Base-by-base conservation (phyloP, 2,329 filamentous ascomycete genomes). In the Berkeleyomyces basicola region DNA sequence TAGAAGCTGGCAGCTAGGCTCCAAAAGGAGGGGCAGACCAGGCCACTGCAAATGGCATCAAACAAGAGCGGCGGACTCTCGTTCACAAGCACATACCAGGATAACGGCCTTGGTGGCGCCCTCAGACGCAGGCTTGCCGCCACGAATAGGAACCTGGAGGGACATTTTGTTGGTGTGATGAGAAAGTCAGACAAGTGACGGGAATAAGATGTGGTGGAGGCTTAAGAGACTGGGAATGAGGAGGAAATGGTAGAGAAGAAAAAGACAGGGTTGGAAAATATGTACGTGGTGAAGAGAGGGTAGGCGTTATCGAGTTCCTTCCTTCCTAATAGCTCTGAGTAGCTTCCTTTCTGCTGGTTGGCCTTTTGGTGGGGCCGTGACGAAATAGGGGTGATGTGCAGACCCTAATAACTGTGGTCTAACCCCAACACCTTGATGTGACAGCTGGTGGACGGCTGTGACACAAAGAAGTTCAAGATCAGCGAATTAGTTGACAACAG, bases 31-130 rank as follows among this genome's bases (percentile, higher is more conserved):
- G 51, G 40, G 40, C 14, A 58, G 46, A 40, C 4, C 6, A 31
- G 36, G 16, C 44, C 16, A 16, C 14, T 14, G 33, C 37, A 39
- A 10, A 7, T 11, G 23, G 14, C 16, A 33, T 53, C 43, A 55
- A 39, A 16, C 23, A 55, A 55, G 1, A 23, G 23, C 23, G 23
- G 23, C 23, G 23, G 23, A 2, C 23, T 23, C 23, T 23, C 7
- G 58, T 57, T 43, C 36, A 59, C 6, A 57, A 31, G 44, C 65
- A 63, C 68, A 67, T 80, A 96, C 91, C 79, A 97, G 78, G 75
- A 97, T 96, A 68, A 96, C 86, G 68, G 92, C 92, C 78, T 96
- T 97, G 72, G 91, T 81, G 67, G 74, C 69, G 68, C 78, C 76
- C 72, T 78, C 79, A 66, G 69, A 47, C n/a, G 53, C 36, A 68